Conservation (phyloP, 23 red algal species). For the Cyanidiococcus yangmingshanensis region DNA sequence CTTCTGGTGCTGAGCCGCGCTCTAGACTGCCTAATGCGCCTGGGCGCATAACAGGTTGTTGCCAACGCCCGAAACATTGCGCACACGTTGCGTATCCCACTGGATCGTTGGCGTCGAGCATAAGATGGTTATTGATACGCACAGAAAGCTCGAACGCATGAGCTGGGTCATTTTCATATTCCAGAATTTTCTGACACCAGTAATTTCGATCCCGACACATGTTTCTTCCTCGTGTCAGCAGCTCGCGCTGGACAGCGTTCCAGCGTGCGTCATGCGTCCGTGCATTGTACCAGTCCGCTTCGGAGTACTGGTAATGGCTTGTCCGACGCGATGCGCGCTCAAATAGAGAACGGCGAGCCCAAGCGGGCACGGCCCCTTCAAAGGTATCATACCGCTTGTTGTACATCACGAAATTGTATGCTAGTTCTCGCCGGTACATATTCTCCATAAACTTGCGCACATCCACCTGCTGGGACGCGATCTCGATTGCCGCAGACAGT, state of each 20-base stretch:
- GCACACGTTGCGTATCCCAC: slow-evolving; percentile 6
- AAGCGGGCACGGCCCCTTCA: slow-evolving; percentile 1
- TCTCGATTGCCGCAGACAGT: slow-evolving; percentile 3
- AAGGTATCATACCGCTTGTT: slow-evolving; percentile 17
- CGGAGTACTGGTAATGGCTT: slow-evolving; percentile 12
- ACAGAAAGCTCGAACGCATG: slow-evolving; percentile 14
- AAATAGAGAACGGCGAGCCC: neutral
- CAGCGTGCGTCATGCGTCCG: slow-evolving; percentile 22
- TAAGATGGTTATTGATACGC: slow-evolving; percentile 17
- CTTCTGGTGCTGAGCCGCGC: neutral
- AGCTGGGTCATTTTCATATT: slow-evolving; percentile 21
- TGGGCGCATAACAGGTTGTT: neutral
- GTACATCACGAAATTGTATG: slow-evolving; percentile 27
- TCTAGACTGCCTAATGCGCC: neutral
- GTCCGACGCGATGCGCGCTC: neutral
- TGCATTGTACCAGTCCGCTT: slow-evolving; percentile 28
- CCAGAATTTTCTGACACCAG: slow-evolving; percentile 29
- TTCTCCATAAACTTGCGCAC: slow-evolving; percentile 21
- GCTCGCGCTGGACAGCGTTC: slow-evolving; percentile 29
- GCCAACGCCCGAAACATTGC: slow-evolving; percentile 22
- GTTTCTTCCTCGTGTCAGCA: slow-evolving; percentile 26
- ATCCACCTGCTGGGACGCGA: neutral
- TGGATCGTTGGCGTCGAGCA: slow-evolving; percentile 23
- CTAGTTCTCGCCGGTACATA: slow-evolving; percentile 20
- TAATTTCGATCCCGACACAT: slow-evolving; percentile 20